Base-by-base conservation (phyloP, 495 filamentous ascomycete genomes). In the Alectoria sarmentosa region DNA sequence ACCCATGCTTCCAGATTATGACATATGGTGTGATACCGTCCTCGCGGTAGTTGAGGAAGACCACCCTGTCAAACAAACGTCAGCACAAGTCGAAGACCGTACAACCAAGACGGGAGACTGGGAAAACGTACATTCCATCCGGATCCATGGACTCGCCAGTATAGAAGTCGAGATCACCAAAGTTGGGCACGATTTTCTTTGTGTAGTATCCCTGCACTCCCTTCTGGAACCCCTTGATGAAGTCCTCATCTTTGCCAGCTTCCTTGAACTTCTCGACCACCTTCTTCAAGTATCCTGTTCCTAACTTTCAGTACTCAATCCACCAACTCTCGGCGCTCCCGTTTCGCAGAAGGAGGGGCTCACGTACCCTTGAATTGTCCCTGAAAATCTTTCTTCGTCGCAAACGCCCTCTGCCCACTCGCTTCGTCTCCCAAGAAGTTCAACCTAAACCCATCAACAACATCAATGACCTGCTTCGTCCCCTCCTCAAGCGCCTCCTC, bases 11-110 rank as follows among this genome's bases (percentile, higher is more conserved):
- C 95, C 94, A 98, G 81, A 96, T 79, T 65, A 84, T 86, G 62
- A 96, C 82, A 71, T 80, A 98, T 42, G 94, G 94, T 36, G 93
- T 98, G 66, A 88, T 76, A 75, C 94, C 94, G 70, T 98, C 95
- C 73, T 95, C 92, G 72, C 93, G 91, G 83, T 96, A 98, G 81
- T 98, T 93, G 74, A 97, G 87, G 62, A 97, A 90, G 63, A 94
- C 82, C 72, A 96, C 83, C 91, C 91, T 96, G 66, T 32, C 36
- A 58, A n/a, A 58, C 21, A 34, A 34, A 36, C 14, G 39, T 75
- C 61, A 76, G 72, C 66, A 54, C 61, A 64, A 37, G 44, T 42
- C 66, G 36, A 11, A 69, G 65, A 30, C 23, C 67, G 39, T 37
- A 67, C 57, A 60, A 61, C 46, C 15, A 9, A 7, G 9, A 4